Evolutionary conservation across 139 green algal species (phyloP).

Genomic region (Auxenochlorella pyrenoidosa): DNA sequence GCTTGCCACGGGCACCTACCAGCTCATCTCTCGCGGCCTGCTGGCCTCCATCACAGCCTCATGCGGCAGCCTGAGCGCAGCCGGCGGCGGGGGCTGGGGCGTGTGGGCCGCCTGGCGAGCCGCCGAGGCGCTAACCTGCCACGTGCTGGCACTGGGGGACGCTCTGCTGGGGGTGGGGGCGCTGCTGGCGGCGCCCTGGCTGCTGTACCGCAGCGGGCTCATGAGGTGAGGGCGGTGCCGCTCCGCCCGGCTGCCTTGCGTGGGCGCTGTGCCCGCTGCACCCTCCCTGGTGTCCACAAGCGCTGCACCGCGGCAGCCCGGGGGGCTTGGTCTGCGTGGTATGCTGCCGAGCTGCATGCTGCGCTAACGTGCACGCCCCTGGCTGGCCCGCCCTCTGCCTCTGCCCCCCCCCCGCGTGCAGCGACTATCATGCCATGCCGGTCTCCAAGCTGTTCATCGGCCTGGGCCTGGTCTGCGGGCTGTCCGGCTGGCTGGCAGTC

Average conservation of each 20-base stretch:
- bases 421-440: conserved; percentile 40
- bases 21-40: conserved; percentile 1
- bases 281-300: no score
- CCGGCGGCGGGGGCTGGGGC: conserved; percentile 8
- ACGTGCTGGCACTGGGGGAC: conserved; percentile 11
- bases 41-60: neutral
- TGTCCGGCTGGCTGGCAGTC: conserved; percentile 38
- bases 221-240: neutral
- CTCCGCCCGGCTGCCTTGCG: no score
- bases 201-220: conserved; percentile 30
- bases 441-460: conserved; percentile 42
- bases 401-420: neutral
- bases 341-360: no score
- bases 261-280: no score
- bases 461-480: conserved; percentile 41
- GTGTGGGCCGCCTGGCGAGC: conserved; percentile 18
- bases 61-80: neutral
- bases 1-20: conserved; percentile 19
- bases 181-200: conserved; percentile 30
- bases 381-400: neutral
- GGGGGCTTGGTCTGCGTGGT: no score
- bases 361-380: neutral
- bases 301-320: no score
- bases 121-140: neutral
- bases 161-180: conserved; percentile 31